Evolutionary conservation across 163 green algal genomes (phyloP).

Genomic region (Dunaliella salina): DNA sequence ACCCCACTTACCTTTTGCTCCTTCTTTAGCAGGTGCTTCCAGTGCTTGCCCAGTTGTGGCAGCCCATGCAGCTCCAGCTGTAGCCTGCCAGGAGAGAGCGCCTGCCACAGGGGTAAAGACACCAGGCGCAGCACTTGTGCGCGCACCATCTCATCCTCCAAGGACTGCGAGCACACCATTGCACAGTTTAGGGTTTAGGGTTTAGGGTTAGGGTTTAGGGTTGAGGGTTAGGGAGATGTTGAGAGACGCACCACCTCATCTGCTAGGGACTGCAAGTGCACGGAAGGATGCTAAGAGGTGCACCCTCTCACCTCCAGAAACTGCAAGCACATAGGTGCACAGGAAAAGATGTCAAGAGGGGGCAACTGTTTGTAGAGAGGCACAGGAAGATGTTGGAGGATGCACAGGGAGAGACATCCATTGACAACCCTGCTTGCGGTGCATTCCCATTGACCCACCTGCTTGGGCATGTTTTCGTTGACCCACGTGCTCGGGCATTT

Average conservation of each 20-base stretch:
- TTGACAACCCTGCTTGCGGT: too few species aligned
- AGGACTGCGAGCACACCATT: slow-evolving; percentile 56
- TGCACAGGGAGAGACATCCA: too few species aligned
- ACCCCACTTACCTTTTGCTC: slow-evolving; percentile 74
- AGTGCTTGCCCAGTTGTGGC: slow-evolving; percentile 78
- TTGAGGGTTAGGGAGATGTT: not conserved
- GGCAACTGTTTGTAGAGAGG: too few species aligned
- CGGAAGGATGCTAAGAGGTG: slow-evolving; percentile 83
- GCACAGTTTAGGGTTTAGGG: too few species aligned
- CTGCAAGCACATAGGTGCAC: slow-evolving; percentile 20
- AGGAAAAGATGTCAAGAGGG: too few species aligned
- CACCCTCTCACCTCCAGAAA: slow-evolving; percentile 82
- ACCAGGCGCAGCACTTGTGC: slow-evolving; percentile 78
- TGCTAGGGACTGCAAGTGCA: slow-evolving; percentile 40
- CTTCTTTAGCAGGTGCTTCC: slow-evolving; percentile 78
- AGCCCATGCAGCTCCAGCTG: slow-evolving; percentile 80
- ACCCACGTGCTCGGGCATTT: too few species aligned
- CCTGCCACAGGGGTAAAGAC: slow-evolving; percentile 85
- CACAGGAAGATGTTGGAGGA: too few species aligned
- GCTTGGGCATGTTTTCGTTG: too few species aligned
- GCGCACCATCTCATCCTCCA: slow-evolving; percentile 87
- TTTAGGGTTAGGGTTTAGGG: too few species aligned
- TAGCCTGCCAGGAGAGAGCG: slow-evolving; percentile 66
- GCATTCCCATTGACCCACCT: too few species aligned
- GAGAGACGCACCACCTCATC: not conserved